Evolutionary conservation across 2,329 filamentous ascomycete species (phyloP), one percentile per base, ranked within the genome.

Genomic region (Polychaeton citri): DNA sequence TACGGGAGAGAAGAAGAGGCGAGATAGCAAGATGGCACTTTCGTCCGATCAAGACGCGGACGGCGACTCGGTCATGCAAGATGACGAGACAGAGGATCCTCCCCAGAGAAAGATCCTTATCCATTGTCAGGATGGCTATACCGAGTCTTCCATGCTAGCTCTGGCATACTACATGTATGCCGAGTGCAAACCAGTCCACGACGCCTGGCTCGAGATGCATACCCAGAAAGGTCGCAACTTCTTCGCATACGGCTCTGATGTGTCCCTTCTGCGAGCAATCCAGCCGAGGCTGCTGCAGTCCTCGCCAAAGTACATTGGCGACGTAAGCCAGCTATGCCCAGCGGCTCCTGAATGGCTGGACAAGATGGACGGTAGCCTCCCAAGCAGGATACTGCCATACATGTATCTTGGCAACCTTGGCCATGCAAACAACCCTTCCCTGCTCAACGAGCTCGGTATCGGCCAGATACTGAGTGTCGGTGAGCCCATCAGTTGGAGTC

Each of bases 51-150:
- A 50, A 17, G 60, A 70, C 37, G 55, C 58, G 6, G 72, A 77
- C 44, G 67, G 68, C 2, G 75, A 79, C 44, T 68, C 69, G 36
- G 61, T 63, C 32, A 74, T 79, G 68, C 50, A 55, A 1, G 46
- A 52, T 54, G 34, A 52, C 6, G 44, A 51, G n/a, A 16, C 33
- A 21, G 30, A 16, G 32, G 38, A 40, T 35, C 36, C 17, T 19
- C 59, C 61, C 21, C 66, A 75, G 37, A 67, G 76, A 43, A 86
- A 77, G 52, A 75, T 96, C 21, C 71, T 96, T 20, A 82, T 98
- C 28, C 88, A 96, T 59, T 96, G 90, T 57, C 79, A 80, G 2
- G 90, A 98, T 57, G 90, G 90, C 13, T 98, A 98, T 52, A 98
- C 90, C 0, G 90, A 98, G 59, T 88, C 82, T 1, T 86, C 86